Conservation (phyloP, 2,329 filamentous ascomycete species). For the Alternaria ethzedia region DNA sequence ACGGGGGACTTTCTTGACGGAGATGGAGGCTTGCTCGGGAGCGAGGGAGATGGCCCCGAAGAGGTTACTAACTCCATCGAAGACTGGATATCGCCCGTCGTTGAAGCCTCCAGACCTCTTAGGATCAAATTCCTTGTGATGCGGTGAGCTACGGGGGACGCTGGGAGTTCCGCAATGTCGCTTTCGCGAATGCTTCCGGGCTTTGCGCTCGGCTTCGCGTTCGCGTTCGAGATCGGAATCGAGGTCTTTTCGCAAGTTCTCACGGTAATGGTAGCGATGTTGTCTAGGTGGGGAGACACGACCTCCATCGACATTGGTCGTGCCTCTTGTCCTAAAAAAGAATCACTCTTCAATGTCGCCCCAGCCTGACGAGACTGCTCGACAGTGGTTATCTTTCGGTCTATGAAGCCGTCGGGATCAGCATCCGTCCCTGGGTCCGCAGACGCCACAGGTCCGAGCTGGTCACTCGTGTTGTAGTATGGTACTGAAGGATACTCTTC, state of each 20-base stretch:
- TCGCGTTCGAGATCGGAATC: neutral
- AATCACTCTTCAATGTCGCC: slow-evolving; percentile 12
- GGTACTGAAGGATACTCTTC: slow-evolving; percentile 18
- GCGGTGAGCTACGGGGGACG: slow-evolving; percentile 39
- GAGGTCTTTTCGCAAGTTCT: neutral
- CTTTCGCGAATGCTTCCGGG: neutral
- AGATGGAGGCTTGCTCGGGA: neutral
- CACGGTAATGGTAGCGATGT: neutral
- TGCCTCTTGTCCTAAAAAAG: slow-evolving; percentile 1
- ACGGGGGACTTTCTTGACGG: neutral
- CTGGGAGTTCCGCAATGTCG: slow-evolving; percentile 35
- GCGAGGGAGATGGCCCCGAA: neutral
- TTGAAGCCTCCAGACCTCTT: slow-evolving; percentile 34
- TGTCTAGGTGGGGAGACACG: slow-evolving; percentile 8
- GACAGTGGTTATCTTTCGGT: slow-evolving; percentile 52
- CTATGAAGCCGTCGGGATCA: slow-evolving; percentile 49
- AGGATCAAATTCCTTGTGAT: slow-evolving; percentile 44
- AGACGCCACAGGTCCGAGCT: slow-evolving; percentile 39
- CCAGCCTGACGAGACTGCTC: slow-evolving; percentile 42
- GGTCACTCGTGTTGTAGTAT: slow-evolving; percentile 49
- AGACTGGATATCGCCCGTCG: slow-evolving; percentile 29
- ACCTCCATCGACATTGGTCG: slow-evolving; percentile 12
- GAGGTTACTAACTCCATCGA: slow-evolving; percentile 8
- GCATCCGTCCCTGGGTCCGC: slow-evolving; percentile 20
- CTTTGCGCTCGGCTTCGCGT: neutral